Evolutionary conservation across 257 asterid genomes (phyloP).

Genomic region (Lycium barbarum): DNA sequence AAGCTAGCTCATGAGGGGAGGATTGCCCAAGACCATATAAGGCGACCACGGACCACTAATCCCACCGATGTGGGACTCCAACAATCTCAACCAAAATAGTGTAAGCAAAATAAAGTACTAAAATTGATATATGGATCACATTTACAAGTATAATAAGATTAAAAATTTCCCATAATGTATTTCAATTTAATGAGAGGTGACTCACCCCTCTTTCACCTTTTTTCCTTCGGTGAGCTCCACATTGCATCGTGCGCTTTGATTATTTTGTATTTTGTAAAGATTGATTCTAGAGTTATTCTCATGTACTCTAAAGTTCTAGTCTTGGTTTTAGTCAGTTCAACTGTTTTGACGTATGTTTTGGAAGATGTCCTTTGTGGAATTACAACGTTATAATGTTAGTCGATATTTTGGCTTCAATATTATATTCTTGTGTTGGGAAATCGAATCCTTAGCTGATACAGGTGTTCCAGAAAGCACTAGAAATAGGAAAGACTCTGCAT

Average conservation of each 20-base stretch:
- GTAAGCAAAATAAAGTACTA: neutral
- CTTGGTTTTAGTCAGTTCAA: no score
- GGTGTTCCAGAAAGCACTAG: neutral
- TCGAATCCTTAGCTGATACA: neutral
- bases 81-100: neutral
- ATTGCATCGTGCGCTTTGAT: no score
- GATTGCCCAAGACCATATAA: no score
- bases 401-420: neutral
- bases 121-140: neutral
- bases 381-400: neutral
- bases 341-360: neutral
- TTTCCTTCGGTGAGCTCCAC: no score
- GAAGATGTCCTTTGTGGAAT: neutral
- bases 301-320: no score
- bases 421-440: neutral
- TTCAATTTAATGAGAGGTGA: neutral
- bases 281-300: no score
- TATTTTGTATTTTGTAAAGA: no score
- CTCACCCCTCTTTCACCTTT: no score
- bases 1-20: no score
- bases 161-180: neutral
- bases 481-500: neutral
- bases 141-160: slow-evolving; percentile 3
- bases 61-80: no score
- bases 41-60: no score